Evolutionary conservation across 768 basidiomycete species (phyloP).

Genomic region (Boletus reticulatus): DNA sequence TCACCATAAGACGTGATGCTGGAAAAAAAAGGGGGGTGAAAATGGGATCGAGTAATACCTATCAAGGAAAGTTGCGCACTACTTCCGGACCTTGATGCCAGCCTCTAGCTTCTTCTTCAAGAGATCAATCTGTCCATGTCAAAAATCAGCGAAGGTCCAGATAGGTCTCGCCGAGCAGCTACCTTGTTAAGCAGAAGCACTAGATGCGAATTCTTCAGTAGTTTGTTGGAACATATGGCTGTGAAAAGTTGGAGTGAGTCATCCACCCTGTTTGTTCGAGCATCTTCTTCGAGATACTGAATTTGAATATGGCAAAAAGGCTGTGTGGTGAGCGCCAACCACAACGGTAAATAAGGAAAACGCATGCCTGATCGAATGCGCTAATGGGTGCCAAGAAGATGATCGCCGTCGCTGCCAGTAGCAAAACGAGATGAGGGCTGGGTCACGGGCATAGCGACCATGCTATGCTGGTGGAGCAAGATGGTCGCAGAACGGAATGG

Average conservation of each 20-base stretch:
- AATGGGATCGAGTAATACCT: background rate
- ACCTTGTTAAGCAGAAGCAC: constrained; percentile 83
- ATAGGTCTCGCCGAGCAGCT: constrained; percentile 5
- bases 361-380: constrained; percentile 77
- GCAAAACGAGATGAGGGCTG: constrained; percentile 5
- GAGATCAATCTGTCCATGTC: constrained; percentile 56
- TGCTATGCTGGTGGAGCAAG: constrained; percentile 18
- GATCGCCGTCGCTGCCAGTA: constrained; percentile 64
- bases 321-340: constrained; percentile 7
- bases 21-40: background rate
- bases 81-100: constrained; percentile 70
- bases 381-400: constrained; percentile 87
- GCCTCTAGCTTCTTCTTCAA: constrained; percentile 67
- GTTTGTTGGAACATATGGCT: constrained; percentile 69
- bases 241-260: constrained; percentile 81
- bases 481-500: constrained; percentile 2
- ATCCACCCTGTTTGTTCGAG: constrained; percentile 73
- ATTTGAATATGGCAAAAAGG: constrained; percentile 5
- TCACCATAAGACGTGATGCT: constrained; percentile 80
- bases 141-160: constrained; percentile 6
- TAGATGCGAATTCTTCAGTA: constrained; percentile 69
- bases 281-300: constrained; percentile 82
- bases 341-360: background rate
- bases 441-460: constrained; percentile 9
- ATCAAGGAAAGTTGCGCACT: constrained; percentile 46